Evolutionary conservation across 1,284 basidiomycete species (phyloP).

Genomic region (Grifola frondosa): DNA sequence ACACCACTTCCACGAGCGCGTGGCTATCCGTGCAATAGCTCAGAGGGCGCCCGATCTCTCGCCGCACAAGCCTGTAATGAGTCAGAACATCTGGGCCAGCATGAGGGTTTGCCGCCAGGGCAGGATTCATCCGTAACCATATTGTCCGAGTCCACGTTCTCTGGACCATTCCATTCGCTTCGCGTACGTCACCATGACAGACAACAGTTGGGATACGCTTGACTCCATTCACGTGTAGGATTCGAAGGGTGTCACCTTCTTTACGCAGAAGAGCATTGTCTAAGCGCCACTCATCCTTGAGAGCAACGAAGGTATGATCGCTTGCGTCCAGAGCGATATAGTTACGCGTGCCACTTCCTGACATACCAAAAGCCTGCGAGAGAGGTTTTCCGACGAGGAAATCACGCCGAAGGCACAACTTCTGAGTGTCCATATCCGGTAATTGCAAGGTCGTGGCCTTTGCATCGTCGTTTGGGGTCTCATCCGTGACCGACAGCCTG

Average conservation of each 20-base stretch:
- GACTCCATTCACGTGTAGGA: constrained; percentile 16
- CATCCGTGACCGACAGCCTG: constrained; percentile 2
- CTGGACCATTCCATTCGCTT: no score
- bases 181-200: constrained; percentile 12
- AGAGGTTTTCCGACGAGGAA: constrained; percentile 10
- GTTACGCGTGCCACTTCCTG: constrained; percentile 6
- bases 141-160: no score
- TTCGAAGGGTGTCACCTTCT: constrained; percentile 22
- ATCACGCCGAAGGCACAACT: no score
- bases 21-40: background rate
- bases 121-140: no score
- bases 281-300: constrained; percentile 29
- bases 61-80: constrained; percentile 14
- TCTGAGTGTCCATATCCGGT: background rate
- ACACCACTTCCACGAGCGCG: background rate
- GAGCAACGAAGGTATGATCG: constrained; percentile 12
- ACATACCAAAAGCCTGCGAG: constrained; percentile 6
- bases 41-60: constrained; percentile 12
- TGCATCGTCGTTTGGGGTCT: no score
- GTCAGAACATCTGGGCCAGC: no score
- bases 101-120: no score
- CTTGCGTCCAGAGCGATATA: constrained; percentile 11
- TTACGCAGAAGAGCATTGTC: constrained; percentile 10
- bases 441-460: no score
- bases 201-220: constrained; percentile 15